These are phyloP conservation scores for Alternaria sp. DNA, from an alignment of 2,329 filamentous ascomycete species.

Conservation along the genomic window DNA sequence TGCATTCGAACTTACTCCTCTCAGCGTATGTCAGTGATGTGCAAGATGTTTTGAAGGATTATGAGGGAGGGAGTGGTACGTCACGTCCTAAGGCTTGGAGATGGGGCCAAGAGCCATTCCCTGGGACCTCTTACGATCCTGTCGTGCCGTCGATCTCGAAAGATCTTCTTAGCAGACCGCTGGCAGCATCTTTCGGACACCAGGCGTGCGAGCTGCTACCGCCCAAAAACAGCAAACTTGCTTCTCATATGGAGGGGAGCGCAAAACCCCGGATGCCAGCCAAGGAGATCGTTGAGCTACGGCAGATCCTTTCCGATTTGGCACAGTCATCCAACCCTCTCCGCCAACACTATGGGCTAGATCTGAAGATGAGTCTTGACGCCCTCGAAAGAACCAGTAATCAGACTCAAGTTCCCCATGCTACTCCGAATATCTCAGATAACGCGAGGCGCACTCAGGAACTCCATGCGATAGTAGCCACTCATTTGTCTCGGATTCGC, in stretches of 20 bases:
- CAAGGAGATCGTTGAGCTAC: conserved; percentile 29
- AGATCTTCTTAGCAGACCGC: conserved; percentile 21
- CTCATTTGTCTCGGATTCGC: conserved; percentile 19
- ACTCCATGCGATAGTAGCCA: conserved; percentile 25
- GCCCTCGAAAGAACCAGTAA: no score
- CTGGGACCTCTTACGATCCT: conserved; percentile 16
- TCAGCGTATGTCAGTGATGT: conserved; percentile 44
- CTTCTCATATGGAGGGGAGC: not conserved
- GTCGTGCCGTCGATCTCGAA: conserved; percentile 19
- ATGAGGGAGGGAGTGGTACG: conserved; percentile 25
- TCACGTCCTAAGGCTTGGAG: conserved; percentile 18
- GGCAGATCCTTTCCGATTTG: conserved; percentile 45
- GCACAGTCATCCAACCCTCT: conserved; percentile 43
- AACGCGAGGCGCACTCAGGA: no score
- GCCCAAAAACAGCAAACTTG: no score
- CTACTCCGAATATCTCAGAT: no score
- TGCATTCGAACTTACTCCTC: no score
- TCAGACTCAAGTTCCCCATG: no score
- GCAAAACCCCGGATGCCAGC: conserved; percentile 2
- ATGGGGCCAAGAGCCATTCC: conserved; percentile 24
- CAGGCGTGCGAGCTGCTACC: not conserved
- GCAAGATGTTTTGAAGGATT: conserved; percentile 52
- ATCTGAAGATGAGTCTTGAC: conserved; percentile 23
- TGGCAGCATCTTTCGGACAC: conserved; percentile 1
- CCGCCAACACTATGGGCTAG: conserved; percentile 49